Evolutionary conservation across 2,329 filamentous ascomycete species (phyloP), one percentile per base, ranked within the genome.

Genomic region (Diplocarpon rosae): DNA sequence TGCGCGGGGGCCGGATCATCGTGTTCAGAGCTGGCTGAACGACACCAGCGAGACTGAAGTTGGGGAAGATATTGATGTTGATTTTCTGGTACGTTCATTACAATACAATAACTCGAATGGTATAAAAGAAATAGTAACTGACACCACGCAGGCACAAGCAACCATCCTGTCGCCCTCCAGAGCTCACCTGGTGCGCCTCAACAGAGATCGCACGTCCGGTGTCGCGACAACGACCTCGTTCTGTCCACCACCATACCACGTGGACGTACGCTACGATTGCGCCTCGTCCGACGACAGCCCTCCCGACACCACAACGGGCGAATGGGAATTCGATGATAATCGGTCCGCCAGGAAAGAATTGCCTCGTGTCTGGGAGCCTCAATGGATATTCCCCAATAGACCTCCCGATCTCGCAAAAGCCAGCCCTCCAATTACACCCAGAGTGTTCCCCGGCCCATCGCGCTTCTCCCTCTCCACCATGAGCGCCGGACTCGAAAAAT

Each of bases 21-120:
- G 48, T 35, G 48, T 53, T 7, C 50, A 57, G 36, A 54, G 50
- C 30, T 58, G 52, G 56, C 45, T 56, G 6, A 53, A 50, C 39
- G 51, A 57, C 32, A 45, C 48, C 5, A 52, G 48, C 32, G 43
- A 37, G 15, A 48, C 44, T 15, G 52, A 53, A 5, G 20, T 45
- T 33, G 54, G 54, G 13, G 54, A 55, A 14, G 45, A 53, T 33
- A 34, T 45, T 33, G 54, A 55, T 14, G 53, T 54, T 17, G 45
- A 53, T 33, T 32, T 47, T 16, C 46, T 54, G 29, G 58, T 59
- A 50, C 37, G 56, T 52, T 4, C 15, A 11, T 6, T 2, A 14
- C 11, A 4, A 2, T 1, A 8, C 12, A 17, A 7, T 31, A 15
- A 27, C 12, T 13, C 11, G 14, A 7, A 5, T 13, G 10, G 37